Conservation (phyloP, 2,329 filamentous ascomycete species). For the Penicillium freii region DNA sequence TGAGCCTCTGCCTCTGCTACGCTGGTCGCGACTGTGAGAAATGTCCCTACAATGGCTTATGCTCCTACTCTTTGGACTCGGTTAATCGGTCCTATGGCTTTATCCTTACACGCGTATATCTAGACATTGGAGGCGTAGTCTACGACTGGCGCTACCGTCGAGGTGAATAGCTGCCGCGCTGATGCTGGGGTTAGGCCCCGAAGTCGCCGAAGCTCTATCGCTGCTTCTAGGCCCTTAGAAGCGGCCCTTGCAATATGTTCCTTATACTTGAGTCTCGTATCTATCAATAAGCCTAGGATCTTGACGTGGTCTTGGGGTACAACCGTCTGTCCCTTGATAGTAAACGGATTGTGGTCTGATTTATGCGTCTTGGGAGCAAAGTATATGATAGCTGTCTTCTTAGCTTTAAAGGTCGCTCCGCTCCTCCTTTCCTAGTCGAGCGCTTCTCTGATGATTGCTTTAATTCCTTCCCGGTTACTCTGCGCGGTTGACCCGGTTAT, state of each 20-base stretch:
- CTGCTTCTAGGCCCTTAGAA: slow-evolving; percentile 22
- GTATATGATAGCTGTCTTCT: too few relatives aligned
- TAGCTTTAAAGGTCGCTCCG: too few relatives aligned
- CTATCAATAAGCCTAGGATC: slow-evolving; percentile 13
- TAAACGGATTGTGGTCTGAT: too few relatives aligned
- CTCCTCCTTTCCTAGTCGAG: too few relatives aligned
- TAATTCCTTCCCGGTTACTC: too few relatives aligned
- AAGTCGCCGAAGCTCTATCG: slow-evolving; percentile 13
- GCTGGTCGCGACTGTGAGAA: slow-evolving; percentile 21
- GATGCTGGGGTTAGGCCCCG: slow-evolving; percentile 11
- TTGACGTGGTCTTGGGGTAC: not conserved
- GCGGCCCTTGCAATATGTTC: slow-evolving; percentile 23
- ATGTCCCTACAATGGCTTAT: slow-evolving; percentile 22
- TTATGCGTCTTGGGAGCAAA: too few relatives aligned
- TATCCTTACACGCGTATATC: slow-evolving; percentile 20
- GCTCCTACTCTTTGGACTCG: slow-evolving; percentile 23
- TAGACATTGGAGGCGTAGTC: slow-evolving; percentile 27
- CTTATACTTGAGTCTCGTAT: slow-evolving; percentile 25
- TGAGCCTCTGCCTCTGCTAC: slow-evolving; percentile 23
- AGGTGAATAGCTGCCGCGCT: slow-evolving; percentile 18
- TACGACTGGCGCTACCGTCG: slow-evolving; percentile 23
- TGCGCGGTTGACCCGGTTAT: too few relatives aligned
- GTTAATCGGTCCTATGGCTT: slow-evolving; percentile 14
- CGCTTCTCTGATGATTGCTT: too few relatives aligned
- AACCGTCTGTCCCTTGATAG: too few relatives aligned